Evolutionary conservation across 108 stramenopile genomes (phyloP).

Genomic region (Discostella pseudostelligera): DNA sequence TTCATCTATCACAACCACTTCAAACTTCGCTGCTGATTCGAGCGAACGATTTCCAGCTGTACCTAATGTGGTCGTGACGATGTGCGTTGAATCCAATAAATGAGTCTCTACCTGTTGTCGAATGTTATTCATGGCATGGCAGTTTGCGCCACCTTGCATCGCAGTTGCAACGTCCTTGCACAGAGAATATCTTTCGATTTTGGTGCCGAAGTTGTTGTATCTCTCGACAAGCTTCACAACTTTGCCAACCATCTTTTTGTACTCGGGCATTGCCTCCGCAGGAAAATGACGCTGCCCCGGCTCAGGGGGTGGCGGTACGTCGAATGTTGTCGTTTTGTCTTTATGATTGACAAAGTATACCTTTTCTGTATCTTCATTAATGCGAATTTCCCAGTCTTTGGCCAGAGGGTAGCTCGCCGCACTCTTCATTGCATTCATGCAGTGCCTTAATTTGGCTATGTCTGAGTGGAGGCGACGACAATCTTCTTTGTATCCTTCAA

Average conservation of each 20-base stretch:
- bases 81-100: constrained; percentile 86
- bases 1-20: constrained; percentile 98
- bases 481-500: constrained; percentile 72
- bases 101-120: constrained; percentile 71
- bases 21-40: constrained; percentile 86
- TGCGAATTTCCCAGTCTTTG: constrained; percentile 90
- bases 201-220: constrained; percentile 62
- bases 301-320: constrained; percentile 82
- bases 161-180: constrained; percentile 27
- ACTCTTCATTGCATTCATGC: constrained; percentile 68
- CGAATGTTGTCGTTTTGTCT: constrained; percentile 71
- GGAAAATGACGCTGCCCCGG: constrained; percentile 61
- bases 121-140: constrained; percentile 43
- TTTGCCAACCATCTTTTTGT: constrained; percentile 54
- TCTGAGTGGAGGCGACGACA: constrained; percentile 56
- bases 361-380: constrained; percentile 65
- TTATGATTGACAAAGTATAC: constrained; percentile 91
- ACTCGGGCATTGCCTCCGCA: constrained; percentile 80
- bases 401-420: constrained; percentile 73
- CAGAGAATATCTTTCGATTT: constrained; percentile 68
- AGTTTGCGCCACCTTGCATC: constrained; percentile 22
- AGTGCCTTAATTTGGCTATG: constrained; percentile 56
- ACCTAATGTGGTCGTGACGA: constrained; percentile 96
- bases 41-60: constrained; percentile 85
- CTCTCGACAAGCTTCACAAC: constrained; percentile 80